Evolutionary conservation across 352 stramenopile species (phyloP).

Genomic region (Stramenopiles sp.): DNA sequence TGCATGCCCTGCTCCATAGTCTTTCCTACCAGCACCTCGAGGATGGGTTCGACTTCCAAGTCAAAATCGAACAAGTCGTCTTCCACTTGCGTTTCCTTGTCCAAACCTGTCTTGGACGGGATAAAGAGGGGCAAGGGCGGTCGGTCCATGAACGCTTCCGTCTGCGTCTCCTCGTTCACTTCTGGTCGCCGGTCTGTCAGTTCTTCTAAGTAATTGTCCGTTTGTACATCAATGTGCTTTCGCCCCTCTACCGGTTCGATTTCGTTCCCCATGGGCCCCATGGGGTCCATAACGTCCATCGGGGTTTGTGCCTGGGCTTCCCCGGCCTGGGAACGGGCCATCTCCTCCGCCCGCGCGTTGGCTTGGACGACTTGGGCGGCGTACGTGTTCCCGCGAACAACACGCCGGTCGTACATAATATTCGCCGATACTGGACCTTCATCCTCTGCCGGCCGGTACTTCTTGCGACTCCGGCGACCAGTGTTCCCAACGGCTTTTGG

Average conservation of each 20-base stretch:
- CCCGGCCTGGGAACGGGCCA: background rate
- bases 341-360: background rate
- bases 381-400: conserved; percentile 78
- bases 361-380: conserved; percentile 31
- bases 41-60: conserved; percentile 72
- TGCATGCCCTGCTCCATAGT: conserved; percentile 75
- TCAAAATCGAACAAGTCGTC: conserved; percentile 84
- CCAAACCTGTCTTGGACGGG: conserved; percentile 53
- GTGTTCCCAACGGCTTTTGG: conserved; percentile 30
- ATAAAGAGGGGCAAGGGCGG: conserved; percentile 54
- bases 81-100: conserved; percentile 69
- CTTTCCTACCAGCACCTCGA: conserved; percentile 82
- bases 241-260: conserved; percentile 42
- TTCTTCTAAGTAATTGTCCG: conserved; percentile 78
- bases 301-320: background rate
- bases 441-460: background rate
- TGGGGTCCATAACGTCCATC: no score
- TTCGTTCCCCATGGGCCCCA: background rate
- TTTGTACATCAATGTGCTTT: conserved; percentile 76
- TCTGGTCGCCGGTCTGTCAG: conserved; percentile 67
- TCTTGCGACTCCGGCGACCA: background rate
- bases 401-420: conserved; percentile 77
- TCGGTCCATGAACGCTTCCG: conserved; percentile 61
- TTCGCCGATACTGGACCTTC: conserved; percentile 29
- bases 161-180: conserved; percentile 65